Base-by-base conservation (phyloP, 164 flowering plant species). In the Malania oleifera region DNA sequence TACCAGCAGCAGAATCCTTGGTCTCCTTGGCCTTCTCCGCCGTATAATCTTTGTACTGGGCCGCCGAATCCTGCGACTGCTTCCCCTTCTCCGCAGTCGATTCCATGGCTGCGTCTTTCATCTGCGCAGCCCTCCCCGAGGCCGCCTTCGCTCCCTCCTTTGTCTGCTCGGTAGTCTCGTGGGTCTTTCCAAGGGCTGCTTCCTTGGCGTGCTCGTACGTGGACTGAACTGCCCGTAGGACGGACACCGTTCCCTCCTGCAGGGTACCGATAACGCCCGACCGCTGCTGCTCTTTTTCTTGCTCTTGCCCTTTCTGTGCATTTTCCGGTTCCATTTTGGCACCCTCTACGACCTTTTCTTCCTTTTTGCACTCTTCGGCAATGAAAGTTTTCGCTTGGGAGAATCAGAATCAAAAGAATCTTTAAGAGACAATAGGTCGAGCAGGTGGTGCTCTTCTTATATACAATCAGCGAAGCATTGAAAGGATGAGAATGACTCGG, bases 131-230 rank as follows among this genome's bases (percentile, higher is more conserved):
- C 41, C 49, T 49, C 11, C 37, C 44, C 1, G 54, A 12, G 1
- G 67, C 20, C 1, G 3, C 54, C 1, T 58, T 50, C 9, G 34
- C 22, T 20, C 25, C 25, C 26, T 58, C 67, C 38, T 56, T 31
- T 0, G 68, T 17, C 1, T 25, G 50, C 50, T 73, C 73, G 1
- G 63, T 62, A 3, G 69, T 35, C 2, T 63, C 74, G 0, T 67
- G 66, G 23, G 67, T 8, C 25, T 57, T 78, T 0, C 82, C 82
- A 1, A 55, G 20, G 12, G 68, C 70, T 25, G 77, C 81, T 14
- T 85, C 91, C 40, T 82, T 83, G 1, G 84, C 87, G 12, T 81
- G 83, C 46, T 62, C 87, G n/a, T 48, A 50, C 0, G 84, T 83
- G 14, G 67, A 77, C 23, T 60, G 67, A 13, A 84, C 86, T 1